phyloP scores from a whole-genome alignment of 257 asterid species.

The Capsicum baccatum region DNA sequence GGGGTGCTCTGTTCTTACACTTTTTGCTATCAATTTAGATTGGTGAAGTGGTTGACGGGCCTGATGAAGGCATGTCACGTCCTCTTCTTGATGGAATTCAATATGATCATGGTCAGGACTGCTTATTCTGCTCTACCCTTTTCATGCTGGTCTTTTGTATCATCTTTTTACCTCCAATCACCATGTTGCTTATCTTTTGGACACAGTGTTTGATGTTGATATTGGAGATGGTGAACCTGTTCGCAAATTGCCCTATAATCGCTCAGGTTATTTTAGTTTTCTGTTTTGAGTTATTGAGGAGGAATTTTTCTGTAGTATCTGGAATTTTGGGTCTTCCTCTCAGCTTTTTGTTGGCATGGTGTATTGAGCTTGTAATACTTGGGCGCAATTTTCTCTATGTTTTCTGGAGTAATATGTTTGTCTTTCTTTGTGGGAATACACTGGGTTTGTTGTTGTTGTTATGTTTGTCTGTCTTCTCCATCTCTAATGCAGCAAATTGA shows the following conservation, averaged over 20 bases:
- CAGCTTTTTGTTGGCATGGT: neutral
- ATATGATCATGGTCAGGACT: conserved; percentile 78
- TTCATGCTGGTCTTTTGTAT: conserved; percentile 26
- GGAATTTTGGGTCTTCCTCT: neutral
- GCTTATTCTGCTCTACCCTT: conserved; percentile 35
- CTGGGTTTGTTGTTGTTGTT: neutral
- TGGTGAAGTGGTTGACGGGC: conserved; percentile 99
- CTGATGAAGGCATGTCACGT: conserved; percentile 64
- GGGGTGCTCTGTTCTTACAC: conserved; percentile 18
- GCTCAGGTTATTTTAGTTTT: conserved; percentile 69
- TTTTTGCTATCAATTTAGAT: conserved; percentile 50
- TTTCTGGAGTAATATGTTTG: neutral
- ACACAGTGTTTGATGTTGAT: conserved; percentile 94
- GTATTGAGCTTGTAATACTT: neutral
- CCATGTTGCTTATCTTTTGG: conserved; percentile 35
- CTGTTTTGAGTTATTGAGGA: neutral
- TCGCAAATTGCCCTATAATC: conserved; percentile 93
- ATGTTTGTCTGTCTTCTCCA: neutral
- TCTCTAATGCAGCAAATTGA: neutral
- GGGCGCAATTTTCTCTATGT: neutral
- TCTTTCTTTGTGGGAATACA: neutral
- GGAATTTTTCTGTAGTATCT: neutral
- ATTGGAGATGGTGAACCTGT: conserved; percentile 98
- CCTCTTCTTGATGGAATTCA: conserved; percentile 70
- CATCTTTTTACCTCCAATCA: conserved; percentile 31